These are phyloP conservation scores for Aspergillus pseudoviridinutans DNA, from an alignment of 2,329 filamentous ascomycete species.

Conservation along the genomic window DNA sequence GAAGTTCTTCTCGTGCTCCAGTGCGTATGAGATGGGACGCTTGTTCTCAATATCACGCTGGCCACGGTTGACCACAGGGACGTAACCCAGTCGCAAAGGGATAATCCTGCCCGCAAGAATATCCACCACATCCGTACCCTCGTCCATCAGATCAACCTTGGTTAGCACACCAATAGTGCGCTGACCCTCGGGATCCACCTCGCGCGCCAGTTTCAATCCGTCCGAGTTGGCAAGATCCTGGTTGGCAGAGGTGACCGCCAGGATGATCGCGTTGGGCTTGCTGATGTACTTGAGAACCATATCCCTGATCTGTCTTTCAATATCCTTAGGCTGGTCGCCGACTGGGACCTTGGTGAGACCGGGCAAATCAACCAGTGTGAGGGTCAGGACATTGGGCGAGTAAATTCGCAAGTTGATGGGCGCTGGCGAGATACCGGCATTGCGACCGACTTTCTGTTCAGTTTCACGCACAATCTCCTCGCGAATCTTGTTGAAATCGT, in stretches of 20 bases:
- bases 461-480: constrained; percentile 97
- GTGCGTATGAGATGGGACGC: constrained; percentile 82
- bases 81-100: constrained; percentile 87
- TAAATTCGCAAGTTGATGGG: constrained; percentile 98
- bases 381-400: constrained; percentile 94
- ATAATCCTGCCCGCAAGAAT: constrained; percentile 98
- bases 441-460: constrained; percentile 91
- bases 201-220: constrained; percentile 89
- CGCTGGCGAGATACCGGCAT: constrained; percentile 91
- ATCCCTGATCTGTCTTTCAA: constrained; percentile 92
- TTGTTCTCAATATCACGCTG: constrained; percentile 99
- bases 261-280: constrained; percentile 96
- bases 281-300: constrained; percentile 99
- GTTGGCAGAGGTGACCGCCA: constrained; percentile 94
- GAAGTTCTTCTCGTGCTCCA: constrained; percentile 93
- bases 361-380: constrained; percentile 93
- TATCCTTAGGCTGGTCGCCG: constrained; percentile 92
- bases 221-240: constrained; percentile 98
- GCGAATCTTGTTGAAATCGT: constrained; percentile 96
- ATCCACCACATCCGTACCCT: constrained; percentile 96
- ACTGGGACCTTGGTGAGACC: constrained; percentile 96
- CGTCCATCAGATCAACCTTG: constrained; percentile 98
- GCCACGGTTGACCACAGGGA: constrained; percentile 95
- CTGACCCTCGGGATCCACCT: constrained; percentile 96
- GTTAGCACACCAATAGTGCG: constrained; percentile 97